phyloP scores from a whole-genome alignment of 1,284 basidiomycete genomes.

The Phellopilus nigrolimitatus region DNA sequence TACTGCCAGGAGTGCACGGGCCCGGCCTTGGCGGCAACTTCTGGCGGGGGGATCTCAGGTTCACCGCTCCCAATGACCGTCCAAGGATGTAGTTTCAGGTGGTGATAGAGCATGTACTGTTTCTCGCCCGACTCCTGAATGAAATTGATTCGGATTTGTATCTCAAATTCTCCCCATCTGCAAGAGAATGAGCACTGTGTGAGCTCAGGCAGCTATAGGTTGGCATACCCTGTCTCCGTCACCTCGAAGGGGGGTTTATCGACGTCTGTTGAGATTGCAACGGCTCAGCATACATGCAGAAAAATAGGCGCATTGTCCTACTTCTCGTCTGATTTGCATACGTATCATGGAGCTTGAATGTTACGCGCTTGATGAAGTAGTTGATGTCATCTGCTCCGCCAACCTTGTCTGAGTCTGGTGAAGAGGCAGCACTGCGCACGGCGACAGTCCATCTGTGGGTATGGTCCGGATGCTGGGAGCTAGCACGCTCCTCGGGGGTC shows the following conservation, averaged over 20 bases:
- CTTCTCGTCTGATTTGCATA: slow-evolving; percentile 89
- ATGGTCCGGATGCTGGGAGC: slow-evolving; percentile 60
- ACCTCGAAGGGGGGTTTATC: slow-evolving; percentile 95
- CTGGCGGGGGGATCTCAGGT: slow-evolving; percentile 58
- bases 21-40: slow-evolving; percentile 57
- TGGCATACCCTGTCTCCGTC: slow-evolving; percentile 81
- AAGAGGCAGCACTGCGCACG: slow-evolving; percentile 73
- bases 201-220: neutral
- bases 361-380: slow-evolving; percentile 91
- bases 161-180: slow-evolving; percentile 99
- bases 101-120: slow-evolving; percentile 81
- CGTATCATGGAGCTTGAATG: slow-evolving; percentile 97
- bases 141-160: slow-evolving; percentile 91
- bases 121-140: slow-evolving; percentile 92
- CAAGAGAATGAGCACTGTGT: neutral
- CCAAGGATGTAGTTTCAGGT: slow-evolving; percentile 98
- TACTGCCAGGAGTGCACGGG: slow-evolving; percentile 99
- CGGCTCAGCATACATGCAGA: slow-evolving; percentile 5
- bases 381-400: slow-evolving; percentile 86
- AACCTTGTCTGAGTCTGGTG: slow-evolving; percentile 59
- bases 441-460: slow-evolving; percentile 98
- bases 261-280: slow-evolving; percentile 51
- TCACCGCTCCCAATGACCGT: slow-evolving; percentile 45
- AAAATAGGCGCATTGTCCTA: slow-evolving; percentile 35
- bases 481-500: slow-evolving; percentile 69